Percentiles rank a stretch among this genome's conserved stretches.
phyloP scores from a whole-genome alignment of 345 rosid genomes.

The Stellera chamaejasme region DNA sequence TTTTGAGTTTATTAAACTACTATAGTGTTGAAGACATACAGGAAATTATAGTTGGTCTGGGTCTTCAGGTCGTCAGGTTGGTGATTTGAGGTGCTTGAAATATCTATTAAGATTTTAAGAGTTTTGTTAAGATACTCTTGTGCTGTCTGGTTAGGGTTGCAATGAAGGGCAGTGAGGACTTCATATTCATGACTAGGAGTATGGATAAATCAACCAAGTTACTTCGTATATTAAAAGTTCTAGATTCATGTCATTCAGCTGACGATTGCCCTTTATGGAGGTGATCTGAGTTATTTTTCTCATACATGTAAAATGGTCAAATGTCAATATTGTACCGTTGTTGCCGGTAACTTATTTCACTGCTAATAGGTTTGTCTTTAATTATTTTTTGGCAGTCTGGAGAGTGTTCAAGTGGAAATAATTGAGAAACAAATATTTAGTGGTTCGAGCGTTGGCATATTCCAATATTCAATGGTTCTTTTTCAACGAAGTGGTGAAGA shows the following conservation, averaged over 20 bases:
- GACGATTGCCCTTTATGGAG: constrained; percentile 44
- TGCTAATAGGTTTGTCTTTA: constrained; percentile 32
- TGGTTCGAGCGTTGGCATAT: constrained; percentile 53
- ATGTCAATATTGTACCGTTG: not conserved
- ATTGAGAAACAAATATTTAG: constrained; percentile 74
- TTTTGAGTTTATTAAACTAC: constrained; percentile 53
- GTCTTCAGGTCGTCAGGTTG: constrained; percentile 88
- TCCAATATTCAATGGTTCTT: constrained; percentile 63
- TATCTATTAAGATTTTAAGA: constrained; percentile 7
- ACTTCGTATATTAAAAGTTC: constrained; percentile 41
- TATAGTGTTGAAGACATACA: constrained; percentile 60
- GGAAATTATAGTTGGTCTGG: constrained; percentile 66
- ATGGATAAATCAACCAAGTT: constrained; percentile 55
- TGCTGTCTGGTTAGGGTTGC: constrained; percentile 34
- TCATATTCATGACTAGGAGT: constrained; percentile 62
- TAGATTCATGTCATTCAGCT: constrained; percentile 29
- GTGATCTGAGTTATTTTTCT: constrained; percentile 30
- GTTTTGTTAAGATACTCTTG: constrained; percentile 15
- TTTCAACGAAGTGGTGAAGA: constrained; percentile 35
- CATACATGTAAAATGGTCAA: not conserved
- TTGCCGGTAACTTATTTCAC: constrained; percentile 9
- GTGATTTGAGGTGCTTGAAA: constrained; percentile 20
- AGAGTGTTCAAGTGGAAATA: constrained; percentile 70
- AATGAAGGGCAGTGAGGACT: constrained; percentile 41
- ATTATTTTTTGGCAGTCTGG: constrained; percentile 81